phyloP scores from a whole-genome alignment of 257 asterid species.

The Nicotiana tomentosiformis region DNA sequence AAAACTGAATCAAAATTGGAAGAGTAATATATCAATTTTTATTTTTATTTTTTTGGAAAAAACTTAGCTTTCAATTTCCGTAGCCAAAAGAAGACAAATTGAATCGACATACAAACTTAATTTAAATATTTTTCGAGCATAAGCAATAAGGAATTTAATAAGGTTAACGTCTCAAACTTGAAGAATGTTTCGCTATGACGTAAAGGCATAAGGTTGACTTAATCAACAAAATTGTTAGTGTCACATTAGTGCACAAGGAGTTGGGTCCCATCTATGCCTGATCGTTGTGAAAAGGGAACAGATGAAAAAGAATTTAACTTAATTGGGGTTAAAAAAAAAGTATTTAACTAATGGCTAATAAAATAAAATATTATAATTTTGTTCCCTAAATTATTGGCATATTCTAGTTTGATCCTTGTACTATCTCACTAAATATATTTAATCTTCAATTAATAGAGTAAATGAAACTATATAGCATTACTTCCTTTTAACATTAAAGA shows the following conservation, averaged over 20 bases:
- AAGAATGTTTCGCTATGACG: background rate
- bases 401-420: background rate
- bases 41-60: too few relatives aligned
- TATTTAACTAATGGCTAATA: background rate
- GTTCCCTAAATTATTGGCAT: background rate
- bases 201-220: background rate
- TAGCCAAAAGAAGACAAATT: too few relatives aligned
- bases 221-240: background rate
- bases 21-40: too few relatives aligned
- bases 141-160: too few relatives aligned
- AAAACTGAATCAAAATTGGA: too few relatives aligned
- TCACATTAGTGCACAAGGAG: background rate
- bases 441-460: background rate
- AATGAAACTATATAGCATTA: background rate
- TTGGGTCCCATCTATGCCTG: background rate
- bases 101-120: too few relatives aligned
- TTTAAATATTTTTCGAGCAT: too few relatives aligned
- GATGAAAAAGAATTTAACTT: background rate
- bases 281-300: background rate
- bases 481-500: background rate
- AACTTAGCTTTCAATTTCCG: too few relatives aligned
- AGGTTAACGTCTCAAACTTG: background rate
- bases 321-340: too few relatives aligned
- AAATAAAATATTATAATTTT: background rate
- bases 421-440: background rate